Evolutionary conservation across 2,329 filamentous ascomycete species (phyloP).

Genomic region (Whalleya microplaca): DNA sequence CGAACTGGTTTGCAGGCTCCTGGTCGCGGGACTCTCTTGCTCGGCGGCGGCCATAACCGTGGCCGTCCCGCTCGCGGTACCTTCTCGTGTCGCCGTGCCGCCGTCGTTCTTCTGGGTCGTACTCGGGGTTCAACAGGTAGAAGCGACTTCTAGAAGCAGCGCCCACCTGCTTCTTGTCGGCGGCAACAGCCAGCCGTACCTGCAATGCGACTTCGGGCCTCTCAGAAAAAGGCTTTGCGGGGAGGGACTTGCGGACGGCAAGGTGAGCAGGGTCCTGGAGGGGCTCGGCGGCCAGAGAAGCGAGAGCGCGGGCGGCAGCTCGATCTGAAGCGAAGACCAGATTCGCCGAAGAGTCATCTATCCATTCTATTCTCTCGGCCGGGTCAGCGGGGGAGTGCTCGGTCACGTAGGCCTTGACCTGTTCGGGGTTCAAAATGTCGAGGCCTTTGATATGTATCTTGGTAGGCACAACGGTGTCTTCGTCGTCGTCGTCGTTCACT

Average conservation of each 20-base stretch:
- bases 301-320: slow-evolving; percentile 57
- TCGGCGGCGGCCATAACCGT: slow-evolving; percentile 35
- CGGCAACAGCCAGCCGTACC: slow-evolving; percentile 72
- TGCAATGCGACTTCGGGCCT: slow-evolving; percentile 72
- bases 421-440: slow-evolving; percentile 76
- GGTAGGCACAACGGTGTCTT: slow-evolving; percentile 47
- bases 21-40: slow-evolving; percentile 45
- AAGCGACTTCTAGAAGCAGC: slow-evolving; percentile 84
- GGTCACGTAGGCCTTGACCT: slow-evolving; percentile 76
- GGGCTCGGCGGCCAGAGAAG: slow-evolving; percentile 55
- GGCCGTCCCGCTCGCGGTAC: slow-evolving; percentile 63
- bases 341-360: slow-evolving; percentile 91
- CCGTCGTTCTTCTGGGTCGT: slow-evolving; percentile 77
- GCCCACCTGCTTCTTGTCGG: slow-evolving; percentile 79
- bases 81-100: slow-evolving; percentile 59
- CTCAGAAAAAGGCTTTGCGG: slow-evolving; percentile 69
- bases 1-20: slow-evolving; percentile 62
- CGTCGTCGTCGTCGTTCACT: slow-evolving; percentile 40
- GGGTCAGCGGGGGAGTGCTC: slow-evolving; percentile 64
- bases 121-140: slow-evolving; percentile 89
- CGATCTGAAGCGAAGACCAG: slow-evolving; percentile 69
- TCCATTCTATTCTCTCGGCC: slow-evolving; percentile 80
- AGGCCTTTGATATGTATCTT: slow-evolving; percentile 87
- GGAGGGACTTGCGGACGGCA: slow-evolving; percentile 65
- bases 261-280: slow-evolving; percentile 58